phyloP scores from a whole-genome alignment of 257 asterid species.

The Salvia hispanica region DNA sequence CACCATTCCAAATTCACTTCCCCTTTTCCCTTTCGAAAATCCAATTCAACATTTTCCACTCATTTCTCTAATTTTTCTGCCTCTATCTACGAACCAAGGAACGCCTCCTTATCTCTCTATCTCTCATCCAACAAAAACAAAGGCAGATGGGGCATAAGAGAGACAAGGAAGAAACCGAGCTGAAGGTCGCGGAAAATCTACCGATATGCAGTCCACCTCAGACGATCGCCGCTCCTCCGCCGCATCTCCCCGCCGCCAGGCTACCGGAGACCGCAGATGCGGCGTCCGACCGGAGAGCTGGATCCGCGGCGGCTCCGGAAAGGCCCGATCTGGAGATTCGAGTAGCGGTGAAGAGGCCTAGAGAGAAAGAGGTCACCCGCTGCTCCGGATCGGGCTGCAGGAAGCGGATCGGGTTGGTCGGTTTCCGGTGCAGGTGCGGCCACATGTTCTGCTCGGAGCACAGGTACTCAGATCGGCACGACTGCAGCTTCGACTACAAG shows the following conservation, averaged over 20 bases:
- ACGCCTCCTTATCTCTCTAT: not conserved
- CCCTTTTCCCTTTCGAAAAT: not conserved
- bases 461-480: constrained; percentile 59
- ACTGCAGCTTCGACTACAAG: constrained; percentile 53
- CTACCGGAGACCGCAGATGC: constrained; percentile 49
- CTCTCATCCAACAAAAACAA: not conserved
- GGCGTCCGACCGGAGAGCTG: constrained; percentile 38
- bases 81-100: not conserved
- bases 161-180: constrained; percentile 75
- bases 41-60: constrained; percentile 27
- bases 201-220: constrained; percentile 51
- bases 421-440: constrained; percentile 78
- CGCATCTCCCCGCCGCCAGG: constrained; percentile 44
- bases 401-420: constrained; percentile 66
- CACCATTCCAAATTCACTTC: not conserved
- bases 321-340: constrained; percentile 45
- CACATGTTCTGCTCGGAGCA: constrained; percentile 72
- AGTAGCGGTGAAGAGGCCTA: constrained; percentile 50
- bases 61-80: constrained; percentile 7
- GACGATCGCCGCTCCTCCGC: constrained; percentile 37
- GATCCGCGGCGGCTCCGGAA: constrained; percentile 43
- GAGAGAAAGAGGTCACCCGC: constrained; percentile 47
- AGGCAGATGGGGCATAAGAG: constrained; percentile 64
- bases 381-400: constrained; percentile 72
- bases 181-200: constrained; percentile 54